Evolutionary conservation across 768 basidiomycete species (phyloP).

Genomic region (Tephrocybe sp.): DNA sequence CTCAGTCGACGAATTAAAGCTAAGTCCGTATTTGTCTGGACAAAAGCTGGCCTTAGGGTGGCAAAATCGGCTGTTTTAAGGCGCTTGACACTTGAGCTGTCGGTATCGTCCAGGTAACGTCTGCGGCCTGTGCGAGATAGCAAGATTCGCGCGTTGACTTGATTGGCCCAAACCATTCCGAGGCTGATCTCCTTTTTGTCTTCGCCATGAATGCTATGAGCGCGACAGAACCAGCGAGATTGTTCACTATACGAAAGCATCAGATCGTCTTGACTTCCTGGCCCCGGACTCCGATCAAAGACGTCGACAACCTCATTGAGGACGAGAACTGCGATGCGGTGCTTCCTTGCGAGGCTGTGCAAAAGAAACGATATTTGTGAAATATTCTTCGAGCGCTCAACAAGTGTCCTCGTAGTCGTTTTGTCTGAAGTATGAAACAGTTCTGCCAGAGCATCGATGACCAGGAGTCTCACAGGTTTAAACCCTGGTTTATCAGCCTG

Average conservation of each 20-base stretch:
- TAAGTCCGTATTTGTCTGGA: conserved; percentile 31
- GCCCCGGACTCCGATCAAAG: conserved; percentile 40
- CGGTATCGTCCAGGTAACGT: conserved; percentile 46
- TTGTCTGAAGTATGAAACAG: conserved; percentile 71
- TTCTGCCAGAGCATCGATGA: conserved; percentile 89
- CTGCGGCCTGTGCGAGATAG: conserved; percentile 75
- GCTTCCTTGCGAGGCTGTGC: conserved; percentile 64
- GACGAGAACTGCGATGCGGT: conserved; percentile 74
- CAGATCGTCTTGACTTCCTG: conserved; percentile 20
- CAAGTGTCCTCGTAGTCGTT: conserved; percentile 59
- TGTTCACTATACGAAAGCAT: conserved; percentile 70
- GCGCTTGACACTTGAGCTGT: conserved; percentile 24
- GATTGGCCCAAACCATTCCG: conserved; percentile 93
- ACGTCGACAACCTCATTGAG: conserved; percentile 89
- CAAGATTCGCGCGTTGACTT: conserved; percentile 84
- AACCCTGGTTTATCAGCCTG: conserved; percentile 26
- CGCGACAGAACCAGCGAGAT: conserved; percentile 72
- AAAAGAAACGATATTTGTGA: conserved; percentile 66
- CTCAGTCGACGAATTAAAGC: conserved; percentile 69
- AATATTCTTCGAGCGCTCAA: conserved; percentile 73
- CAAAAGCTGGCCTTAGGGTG: not conserved
- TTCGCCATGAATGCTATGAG: conserved; percentile 56
- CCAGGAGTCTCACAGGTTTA: conserved; percentile 71
- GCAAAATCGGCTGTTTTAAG: conserved; percentile 18
- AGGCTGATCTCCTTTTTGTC: conserved; percentile 77